Conservation (phyloP, 495 filamentous ascomycete species). For the Paragyromitra xinjiangensis region DNA sequence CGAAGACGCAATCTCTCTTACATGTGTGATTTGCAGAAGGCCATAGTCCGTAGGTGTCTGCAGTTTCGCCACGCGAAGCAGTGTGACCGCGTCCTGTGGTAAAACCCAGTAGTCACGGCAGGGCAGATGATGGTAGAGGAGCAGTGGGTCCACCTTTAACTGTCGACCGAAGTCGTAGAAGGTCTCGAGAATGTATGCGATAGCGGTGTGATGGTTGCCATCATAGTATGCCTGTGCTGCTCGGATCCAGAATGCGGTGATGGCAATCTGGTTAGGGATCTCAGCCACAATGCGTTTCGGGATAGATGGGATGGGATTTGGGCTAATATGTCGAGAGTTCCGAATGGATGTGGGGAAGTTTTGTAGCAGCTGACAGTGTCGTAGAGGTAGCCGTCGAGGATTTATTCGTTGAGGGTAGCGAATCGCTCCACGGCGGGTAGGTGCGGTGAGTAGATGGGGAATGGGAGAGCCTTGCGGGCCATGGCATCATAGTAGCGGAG, state of each 20-base stretch:
- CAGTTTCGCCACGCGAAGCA: background rate
- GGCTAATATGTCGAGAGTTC: background rate
- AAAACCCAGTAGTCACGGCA: constrained; percentile 1
- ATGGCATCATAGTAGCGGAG: background rate
- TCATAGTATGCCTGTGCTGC: constrained; percentile 4
- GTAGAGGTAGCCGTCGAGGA: background rate
- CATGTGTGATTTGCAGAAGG: background rate
- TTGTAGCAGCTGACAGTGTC: background rate
- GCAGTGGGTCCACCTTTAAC: background rate
- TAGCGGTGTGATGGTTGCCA: background rate
- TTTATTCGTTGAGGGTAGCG: background rate
- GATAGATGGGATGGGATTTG: background rate
- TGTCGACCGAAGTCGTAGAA: background rate
- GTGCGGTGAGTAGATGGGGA: background rate
- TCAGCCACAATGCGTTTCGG: background rate
- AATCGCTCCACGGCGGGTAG: background rate
- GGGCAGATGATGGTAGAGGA: background rate
- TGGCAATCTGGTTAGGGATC: background rate
- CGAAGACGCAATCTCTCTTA: background rate
- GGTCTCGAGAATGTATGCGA: constrained; percentile 1
- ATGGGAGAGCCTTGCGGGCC: background rate
- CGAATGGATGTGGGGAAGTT: background rate
- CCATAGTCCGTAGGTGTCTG: background rate
- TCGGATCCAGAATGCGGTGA: constrained; percentile 3
- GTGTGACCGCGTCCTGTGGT: background rate